These are phyloP conservation scores for Aspergillus pseudoviridinutans DNA, from an alignment of 2,329 filamentous ascomycete species.

Conservation along the genomic window DNA sequence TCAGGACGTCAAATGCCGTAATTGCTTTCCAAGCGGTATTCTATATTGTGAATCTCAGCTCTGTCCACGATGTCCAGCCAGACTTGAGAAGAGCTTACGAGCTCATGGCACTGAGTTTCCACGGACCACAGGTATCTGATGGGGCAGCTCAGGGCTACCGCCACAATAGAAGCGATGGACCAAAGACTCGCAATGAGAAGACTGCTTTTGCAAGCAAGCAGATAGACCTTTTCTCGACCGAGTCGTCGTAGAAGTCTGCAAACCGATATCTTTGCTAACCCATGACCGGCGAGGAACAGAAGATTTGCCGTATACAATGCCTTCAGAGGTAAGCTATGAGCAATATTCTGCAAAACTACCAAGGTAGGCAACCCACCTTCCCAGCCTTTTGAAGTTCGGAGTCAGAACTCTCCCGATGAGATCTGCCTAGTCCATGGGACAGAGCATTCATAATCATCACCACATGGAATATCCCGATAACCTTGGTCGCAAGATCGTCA, in stretches of 20 bases:
- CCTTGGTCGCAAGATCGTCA: conserved; percentile 1
- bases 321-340: background rate
- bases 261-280: conserved; percentile 25
- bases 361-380: conserved; percentile 4
- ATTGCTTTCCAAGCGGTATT: conserved; percentile 35
- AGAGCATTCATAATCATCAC: conserved; percentile 18
- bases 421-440: conserved; percentile 21
- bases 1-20: conserved; percentile 37
- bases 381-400: conserved; percentile 6
- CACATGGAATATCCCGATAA: conserved; percentile 20
- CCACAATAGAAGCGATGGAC: conserved; percentile 18
- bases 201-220: conserved; percentile 11
- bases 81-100: conserved; percentile 9
- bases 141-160: conserved; percentile 2
- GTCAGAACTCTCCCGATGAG: background rate
- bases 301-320: conserved; percentile 14
- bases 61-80: too few species aligned
- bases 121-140: background rate
- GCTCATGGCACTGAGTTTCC: background rate
- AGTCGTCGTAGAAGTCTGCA: conserved; percentile 26
- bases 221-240: conserved; percentile 14
- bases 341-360: background rate
- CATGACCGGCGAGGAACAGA: conserved; percentile 24
- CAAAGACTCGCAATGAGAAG: conserved; percentile 13
- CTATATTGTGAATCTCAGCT: too few species aligned